A percentile compares a stretch with the other conserved stretches of the same genome.
These are phyloP conservation scores for Trypethelium eluteriae DNA, from an alignment of 495 filamentous ascomycete species.

Conservation along the genomic window DNA sequence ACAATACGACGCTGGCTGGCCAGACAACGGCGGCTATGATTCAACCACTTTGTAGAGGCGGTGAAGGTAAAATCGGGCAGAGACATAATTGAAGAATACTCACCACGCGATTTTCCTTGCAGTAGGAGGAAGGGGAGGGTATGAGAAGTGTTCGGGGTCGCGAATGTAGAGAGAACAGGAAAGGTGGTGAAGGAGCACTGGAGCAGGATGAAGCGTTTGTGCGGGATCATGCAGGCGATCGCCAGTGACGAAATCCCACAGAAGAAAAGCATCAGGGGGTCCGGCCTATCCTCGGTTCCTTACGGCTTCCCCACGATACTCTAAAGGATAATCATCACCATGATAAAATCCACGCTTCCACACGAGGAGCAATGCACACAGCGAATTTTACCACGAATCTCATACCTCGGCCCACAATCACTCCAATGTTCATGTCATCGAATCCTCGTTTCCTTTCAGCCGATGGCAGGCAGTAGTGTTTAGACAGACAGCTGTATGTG, in stretches of 20 bases:
- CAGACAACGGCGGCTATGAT: neutral
- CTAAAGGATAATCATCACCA: no score
- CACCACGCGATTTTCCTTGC: neutral
- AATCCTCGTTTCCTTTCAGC: no score
- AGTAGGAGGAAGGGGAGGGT: neutral
- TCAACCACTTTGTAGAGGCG: neutral
- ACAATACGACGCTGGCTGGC: neutral
- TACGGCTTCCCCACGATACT: no score
- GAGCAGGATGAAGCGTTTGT: neutral
- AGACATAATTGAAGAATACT: neutral
- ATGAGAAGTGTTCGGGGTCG: neutral
- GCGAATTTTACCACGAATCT: no score
- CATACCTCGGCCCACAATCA: no score
- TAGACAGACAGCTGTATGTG: no score
- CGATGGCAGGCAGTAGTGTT: no score
- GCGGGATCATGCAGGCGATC: neutral
- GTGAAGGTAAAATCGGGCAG: neutral
- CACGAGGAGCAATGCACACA: no score
- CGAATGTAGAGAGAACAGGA: neutral
- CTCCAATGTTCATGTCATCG: no score
- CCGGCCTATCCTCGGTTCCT: neutral
- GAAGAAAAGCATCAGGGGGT: neutral
- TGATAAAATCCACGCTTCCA: no score
- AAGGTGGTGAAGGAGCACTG: neutral
- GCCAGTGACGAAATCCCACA: conserved; percentile 10